Percentiles rank a stretch among this genome's conserved stretches.
Conservation (phyloP, 805 yeast genomes). For the Yueomyces sp. region DNA sequence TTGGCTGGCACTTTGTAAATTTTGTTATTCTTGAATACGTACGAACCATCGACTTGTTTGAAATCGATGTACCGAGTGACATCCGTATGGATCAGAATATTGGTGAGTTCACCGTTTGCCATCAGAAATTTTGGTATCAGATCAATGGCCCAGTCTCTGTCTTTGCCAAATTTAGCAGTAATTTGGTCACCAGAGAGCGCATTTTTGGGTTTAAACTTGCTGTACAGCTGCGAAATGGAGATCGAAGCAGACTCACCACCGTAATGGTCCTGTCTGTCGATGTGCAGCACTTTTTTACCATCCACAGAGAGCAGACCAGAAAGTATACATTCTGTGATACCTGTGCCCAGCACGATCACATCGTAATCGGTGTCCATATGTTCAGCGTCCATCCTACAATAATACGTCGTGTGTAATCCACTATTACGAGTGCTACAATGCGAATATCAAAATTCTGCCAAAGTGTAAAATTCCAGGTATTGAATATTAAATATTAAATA, state of each 20-base stretch:
- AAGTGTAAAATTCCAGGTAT: background rate
- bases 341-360: conserved; percentile 87
- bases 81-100: conserved; percentile 87
- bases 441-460: no score
- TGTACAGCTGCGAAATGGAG: conserved; percentile 53
- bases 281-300: conserved; percentile 93
- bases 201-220: conserved; percentile 67
- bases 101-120: conserved; percentile 96
- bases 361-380: conserved; percentile 92
- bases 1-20: conserved; percentile 92
- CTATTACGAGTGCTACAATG: no score
- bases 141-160: conserved; percentile 96
- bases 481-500: background rate
- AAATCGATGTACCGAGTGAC: conserved; percentile 93
- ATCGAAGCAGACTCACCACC: conserved; percentile 88
- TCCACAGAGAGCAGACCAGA: conserved; percentile 94
- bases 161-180: conserved; percentile 66
- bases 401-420: no score
- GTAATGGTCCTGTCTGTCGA: conserved; percentile 90
- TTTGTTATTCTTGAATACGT: conserved; percentile 74
- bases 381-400: conserved; percentile 10
- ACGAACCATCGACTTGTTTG: conserved; percentile 92
- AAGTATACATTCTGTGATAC: conserved; percentile 92
- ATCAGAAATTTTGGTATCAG: conserved; percentile 91
- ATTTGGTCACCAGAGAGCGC: conserved; percentile 53